Evolutionary conservation across 108 stramenopile genomes (phyloP), one percentile per base, ranked within the genome.

Genomic region (Nitzschia sp.): DNA sequence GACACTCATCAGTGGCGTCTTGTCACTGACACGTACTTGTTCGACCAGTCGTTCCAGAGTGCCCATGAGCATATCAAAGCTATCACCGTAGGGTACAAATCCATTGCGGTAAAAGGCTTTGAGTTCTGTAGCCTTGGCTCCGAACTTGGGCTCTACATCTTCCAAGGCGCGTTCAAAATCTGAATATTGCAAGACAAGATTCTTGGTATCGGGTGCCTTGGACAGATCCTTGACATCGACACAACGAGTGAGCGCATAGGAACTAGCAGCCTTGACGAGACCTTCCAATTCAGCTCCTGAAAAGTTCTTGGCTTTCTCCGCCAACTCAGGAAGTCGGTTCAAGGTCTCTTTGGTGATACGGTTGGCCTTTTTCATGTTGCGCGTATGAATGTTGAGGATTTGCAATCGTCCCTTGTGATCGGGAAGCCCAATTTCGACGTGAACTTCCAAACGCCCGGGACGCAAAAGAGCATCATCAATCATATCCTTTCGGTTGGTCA

Each of bases 401-500:
- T 99, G 97, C 53, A 92, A 54, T 15, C 98, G 87, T 29, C 98
- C 98, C 53, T 87, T 84, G 62, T 57, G 70, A 78, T 96, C 96
- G 6, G 98, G 98, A 25, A 99, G 78, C 20, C 96, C 93, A 72
- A 99, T 99, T 79, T 99, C 98, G 26, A 99, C 95, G 78, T 99
- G 97, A 10, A 95, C 91, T 71, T 99, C 99, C 37, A 99, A 74
- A 46, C 99, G 95, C 8, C 99, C 99, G 9, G 99, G 99, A 24
- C 98, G 97, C 38, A 99, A 79, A 39, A 99, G 71, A 21, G 99
- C 99, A 73, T 96, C 94, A 79, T 99, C 99, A 66, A 99, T 98
- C 96, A 98, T 95, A 77, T 97, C 98, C 70, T 97, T 98, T n/a
- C 98, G 77, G 77, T 99, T 99, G 24, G 99, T 99, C 99, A 99